These are phyloP conservation scores for Pyrenophora tritici-repentis DNA, from an alignment of 2,329 filamentous ascomycete species.

Conservation along the genomic window DNA sequence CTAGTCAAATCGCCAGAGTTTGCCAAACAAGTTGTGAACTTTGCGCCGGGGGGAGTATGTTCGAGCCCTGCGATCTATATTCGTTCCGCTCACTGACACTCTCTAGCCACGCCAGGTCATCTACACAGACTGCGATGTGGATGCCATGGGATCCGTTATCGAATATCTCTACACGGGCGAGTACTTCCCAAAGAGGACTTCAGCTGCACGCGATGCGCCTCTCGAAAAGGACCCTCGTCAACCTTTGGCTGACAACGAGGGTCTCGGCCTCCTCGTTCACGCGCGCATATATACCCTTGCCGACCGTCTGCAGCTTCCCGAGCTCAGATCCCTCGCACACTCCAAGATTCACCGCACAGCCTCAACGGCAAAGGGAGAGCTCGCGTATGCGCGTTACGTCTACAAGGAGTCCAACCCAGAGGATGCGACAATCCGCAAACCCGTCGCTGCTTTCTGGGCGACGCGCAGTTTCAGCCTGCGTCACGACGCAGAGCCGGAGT, in stretches of 20 bases:
- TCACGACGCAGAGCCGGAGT: conserved; percentile 84
- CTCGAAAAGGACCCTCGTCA: conserved; percentile 71
- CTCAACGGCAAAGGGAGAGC: conserved; percentile 85
- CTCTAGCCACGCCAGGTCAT: conserved; percentile 67
- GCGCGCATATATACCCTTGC: conserved; percentile 89
- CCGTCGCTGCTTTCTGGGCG: conserved; percentile 91
- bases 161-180: conserved; percentile 85
- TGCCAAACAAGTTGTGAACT: conserved; percentile 63
- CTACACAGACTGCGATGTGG: conserved; percentile 69
- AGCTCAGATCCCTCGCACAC: conserved; percentile 76
- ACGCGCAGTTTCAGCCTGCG: conserved; percentile 78
- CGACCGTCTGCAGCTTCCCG: conserved; percentile 69
- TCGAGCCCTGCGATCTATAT: no score
- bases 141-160: conserved; percentile 77
- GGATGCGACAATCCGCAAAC: conserved; percentile 75
- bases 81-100: not conserved
- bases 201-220: conserved; percentile 65
- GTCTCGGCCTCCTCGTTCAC: conserved; percentile 83
- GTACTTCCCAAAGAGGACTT: conserved; percentile 73
- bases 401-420: conserved; percentile 75
- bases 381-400: conserved; percentile 88
- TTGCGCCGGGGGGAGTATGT: conserved; percentile 66
- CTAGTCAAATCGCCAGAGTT: conserved; percentile 78
- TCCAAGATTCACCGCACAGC: conserved; percentile 92
- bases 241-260: conserved; percentile 73